Percentiles rank a stretch among this genome's conserved stretches.
phyloP scores from a whole-genome alignment of 1,139 yeast genomes.

The Hyphopichia fennica region DNA sequence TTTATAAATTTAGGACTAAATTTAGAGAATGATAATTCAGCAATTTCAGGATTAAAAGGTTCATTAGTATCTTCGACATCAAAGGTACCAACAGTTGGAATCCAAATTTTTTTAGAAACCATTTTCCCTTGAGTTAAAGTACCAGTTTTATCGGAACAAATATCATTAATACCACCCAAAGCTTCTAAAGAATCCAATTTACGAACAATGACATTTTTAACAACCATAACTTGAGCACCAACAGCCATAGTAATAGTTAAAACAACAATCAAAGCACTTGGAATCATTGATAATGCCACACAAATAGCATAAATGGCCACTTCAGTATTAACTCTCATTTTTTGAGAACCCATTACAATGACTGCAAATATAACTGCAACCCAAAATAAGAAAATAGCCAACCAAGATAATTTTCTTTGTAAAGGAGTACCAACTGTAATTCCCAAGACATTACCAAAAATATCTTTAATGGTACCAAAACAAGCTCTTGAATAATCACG shows the following conservation, averaged over 20 bases:
- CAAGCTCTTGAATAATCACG: constrained; percentile 53
- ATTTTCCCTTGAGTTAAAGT: constrained; percentile 53
- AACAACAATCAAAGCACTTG: constrained; percentile 57
- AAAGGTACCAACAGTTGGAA: constrained; percentile 36
- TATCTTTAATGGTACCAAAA: constrained; percentile 46
- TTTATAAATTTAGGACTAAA: constrained; percentile 24
- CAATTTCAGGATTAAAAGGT: constrained; percentile 43
- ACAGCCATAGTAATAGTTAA: constrained; percentile 52
- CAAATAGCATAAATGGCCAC: constrained; percentile 44
- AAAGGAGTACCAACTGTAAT: constrained; percentile 45
- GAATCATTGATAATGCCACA: constrained; percentile 54
- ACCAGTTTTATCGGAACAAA: constrained; percentile 57
- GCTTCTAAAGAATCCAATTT: constrained; percentile 49
- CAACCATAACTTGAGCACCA: constrained; percentile 49
- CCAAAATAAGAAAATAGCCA: constrained; percentile 40
- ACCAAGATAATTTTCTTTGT: constrained; percentile 45
- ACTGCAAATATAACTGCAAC: constrained; percentile 40
- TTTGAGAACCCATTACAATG: constrained; percentile 39
- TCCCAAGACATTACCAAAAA: constrained; percentile 33
- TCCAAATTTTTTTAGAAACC: constrained; percentile 41
- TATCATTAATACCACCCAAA: constrained; percentile 50
- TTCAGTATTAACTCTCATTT: constrained; percentile 36
- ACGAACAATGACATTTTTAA: constrained; percentile 45
- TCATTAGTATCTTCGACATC: constrained; percentile 33
- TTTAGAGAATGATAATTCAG: constrained; percentile 24